These are phyloP conservation scores for Paecilomyces fulvus DNA, from an alignment of 2,329 filamentous ascomycete species.

Conservation along the genomic window DNA sequence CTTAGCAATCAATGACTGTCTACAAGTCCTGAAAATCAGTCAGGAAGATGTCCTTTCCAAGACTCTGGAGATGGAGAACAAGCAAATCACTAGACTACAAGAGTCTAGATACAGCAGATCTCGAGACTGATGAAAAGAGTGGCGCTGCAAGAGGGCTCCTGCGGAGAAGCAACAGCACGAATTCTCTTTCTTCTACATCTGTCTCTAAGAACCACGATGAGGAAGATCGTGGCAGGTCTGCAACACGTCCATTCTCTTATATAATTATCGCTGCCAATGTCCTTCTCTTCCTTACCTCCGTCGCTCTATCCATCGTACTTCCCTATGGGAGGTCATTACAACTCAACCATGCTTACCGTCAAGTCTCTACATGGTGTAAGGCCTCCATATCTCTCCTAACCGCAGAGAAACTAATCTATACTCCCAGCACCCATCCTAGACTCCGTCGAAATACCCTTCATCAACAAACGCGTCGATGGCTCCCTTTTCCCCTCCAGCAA, in stretches of 20 bases:
- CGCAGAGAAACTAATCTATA: not conserved
- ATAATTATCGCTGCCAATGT: not conserved
- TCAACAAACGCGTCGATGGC: constrained; percentile 13
- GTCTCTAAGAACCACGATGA: not conserved
- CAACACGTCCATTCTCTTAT: not conserved
- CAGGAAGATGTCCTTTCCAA: not conserved
- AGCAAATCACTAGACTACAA: not conserved
- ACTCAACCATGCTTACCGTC: not conserved
- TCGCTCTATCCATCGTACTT: not conserved
- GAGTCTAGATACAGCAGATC: not conserved
- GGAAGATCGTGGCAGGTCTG: not conserved
- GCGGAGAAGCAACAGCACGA: not conserved
- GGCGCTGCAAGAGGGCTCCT: not conserved
- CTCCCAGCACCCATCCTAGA: constrained; percentile 9
- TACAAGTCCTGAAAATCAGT: not conserved
- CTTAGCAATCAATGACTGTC: not conserved
- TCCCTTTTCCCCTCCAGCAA: constrained; percentile 16
- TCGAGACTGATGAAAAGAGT: not conserved
- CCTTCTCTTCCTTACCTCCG: not conserved
- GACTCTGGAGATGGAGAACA: not conserved
- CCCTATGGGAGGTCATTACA: not conserved
- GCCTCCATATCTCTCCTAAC: not conserved
- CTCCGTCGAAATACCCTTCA: constrained; percentile 5
- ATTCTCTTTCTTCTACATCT: not conserved
- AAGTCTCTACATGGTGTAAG: not conserved